Evolutionary conservation across 2,329 filamentous ascomycete genomes (phyloP), one percentile per base, ranked within the genome.

Genomic region (Bipolaris zeicola): DNA sequence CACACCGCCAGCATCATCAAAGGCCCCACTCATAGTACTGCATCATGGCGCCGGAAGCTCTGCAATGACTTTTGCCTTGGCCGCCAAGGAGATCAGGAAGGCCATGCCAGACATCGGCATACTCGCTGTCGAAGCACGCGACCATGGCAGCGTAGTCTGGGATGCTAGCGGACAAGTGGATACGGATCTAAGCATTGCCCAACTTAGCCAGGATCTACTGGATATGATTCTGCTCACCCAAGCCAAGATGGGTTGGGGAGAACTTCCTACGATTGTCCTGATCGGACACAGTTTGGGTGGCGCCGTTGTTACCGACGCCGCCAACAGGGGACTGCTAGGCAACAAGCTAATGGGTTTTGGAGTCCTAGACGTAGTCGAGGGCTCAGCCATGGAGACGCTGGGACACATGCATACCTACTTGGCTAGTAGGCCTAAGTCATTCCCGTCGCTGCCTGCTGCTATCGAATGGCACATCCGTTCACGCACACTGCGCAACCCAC

Each of bases 1-100:
- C 41, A 96, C 87, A 18, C 92, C 92, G 0, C 93, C 94, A 1
- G 70, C 74, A 1, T 73, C 80, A 7, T 83, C 83, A 39, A 87
- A 83, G 59, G 91, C 89, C 0, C 92, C 94, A 0, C 81, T 99
- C 5, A 93, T 99, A 76, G 89, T 98, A 57, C 91, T 90, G 78
- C 95, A 99, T 73, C 95, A 99, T 77, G 95, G 95, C 37, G 95
- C 91, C 38, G 95, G 95, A 14, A 96, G 93, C 3, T 96, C 93
- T 0, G 96, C 90, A 6, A 84, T 98, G 56, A 96, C 92, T 2
- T 99, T 98, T 77, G 93, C 93, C 5, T 82, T 91, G 3, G 87
- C 96, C 58, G 87, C 89, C 2, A 83, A 86, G 42, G 90, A 96
- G 73, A 87, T 98, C 59, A 85, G 88, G 50, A 91, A 89, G 73